Evolutionary conservation across 2,329 filamentous ascomycete species (phyloP), one percentile per base, ranked within the genome.

Genomic region (Nothophoma quercina): DNA sequence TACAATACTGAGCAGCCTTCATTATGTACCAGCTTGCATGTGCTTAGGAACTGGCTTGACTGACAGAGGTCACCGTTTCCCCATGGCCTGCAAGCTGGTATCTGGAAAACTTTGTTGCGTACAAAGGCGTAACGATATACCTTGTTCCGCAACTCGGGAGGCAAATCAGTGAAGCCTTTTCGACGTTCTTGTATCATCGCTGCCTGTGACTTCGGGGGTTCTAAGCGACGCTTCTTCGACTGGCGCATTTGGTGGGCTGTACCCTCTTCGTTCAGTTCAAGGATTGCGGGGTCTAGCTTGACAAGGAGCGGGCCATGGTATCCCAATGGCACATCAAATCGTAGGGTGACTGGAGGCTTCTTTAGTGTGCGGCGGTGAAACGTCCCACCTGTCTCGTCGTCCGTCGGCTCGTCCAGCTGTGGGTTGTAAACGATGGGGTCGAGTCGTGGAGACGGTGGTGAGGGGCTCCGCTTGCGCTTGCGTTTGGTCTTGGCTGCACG

Each of bases 1-100:
- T 83, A 83, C 0, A 83, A 69, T 29, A 83, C 72, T 23, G 69
- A 75, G 33, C 77, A 73, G 18, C 71, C 80, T 70, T 82, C 80
- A 25, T 75, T 63, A 40, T 75, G 66, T 18, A 82, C 71, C 28
- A 77, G 67, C 33, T 69, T 74, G 65, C 78, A 81, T 4, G 77
- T 79, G 22, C 77, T 70, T 22, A 83, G 70, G 26, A 83, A 73
- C 4, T 77, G 76, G 2, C 75, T 68, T 10, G 78, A 79, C 23
- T 71, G 73, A 30, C 63, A 55, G 51, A 81, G 75, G 47, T 74
- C 73, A 0, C 43, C 30, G 15, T 56, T 49, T 3, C 73, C 70
- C 50, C 50, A 53, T n/a, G 50, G 50, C 22, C 15, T 32, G 16
- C 50, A 47, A 6, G 59, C 40, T 12, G 57, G 59, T 36, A 81